A percentile compares a stretch with the other conserved stretches of the same genome.
Conservation (phyloP, 1,284 basidiomycete genomes). For the Ustilago sp. region DNA sequence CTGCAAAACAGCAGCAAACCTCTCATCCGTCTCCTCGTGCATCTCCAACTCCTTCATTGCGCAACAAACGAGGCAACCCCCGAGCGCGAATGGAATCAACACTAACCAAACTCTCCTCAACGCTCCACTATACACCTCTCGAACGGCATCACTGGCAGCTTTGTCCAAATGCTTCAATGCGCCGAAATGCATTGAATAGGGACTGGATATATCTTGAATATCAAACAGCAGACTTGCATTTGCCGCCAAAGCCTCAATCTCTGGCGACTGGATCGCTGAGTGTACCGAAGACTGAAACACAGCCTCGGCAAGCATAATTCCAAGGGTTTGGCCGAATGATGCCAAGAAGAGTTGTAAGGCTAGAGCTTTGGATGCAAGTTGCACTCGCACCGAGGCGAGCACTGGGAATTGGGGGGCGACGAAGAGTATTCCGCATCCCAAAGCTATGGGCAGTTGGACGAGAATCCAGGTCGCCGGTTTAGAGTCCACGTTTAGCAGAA, state of each 20-base stretch:
- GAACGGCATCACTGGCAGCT: constrained; percentile 15
- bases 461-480: constrained; percentile 23
- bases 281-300: constrained; percentile 44
- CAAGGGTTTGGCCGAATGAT: constrained; percentile 46
- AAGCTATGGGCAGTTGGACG: constrained; percentile 40
- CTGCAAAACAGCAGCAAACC: constrained; percentile 24
- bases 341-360: constrained; percentile 39
- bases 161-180: constrained; percentile 12
- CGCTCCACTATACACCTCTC: constrained; percentile 22
- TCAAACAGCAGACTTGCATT: constrained; percentile 36
- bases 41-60: constrained; percentile 36
- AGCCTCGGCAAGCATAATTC: constrained; percentile 48
- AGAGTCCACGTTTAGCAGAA: constrained; percentile 28
- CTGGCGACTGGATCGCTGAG: constrained; percentile 23
- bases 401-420: constrained; percentile 50
- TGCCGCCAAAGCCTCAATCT: constrained; percentile 20
- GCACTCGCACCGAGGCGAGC: constrained; percentile 26
- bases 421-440: constrained; percentile 43
- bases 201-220: constrained; percentile 35
- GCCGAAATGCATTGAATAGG: constrained; percentile 33
- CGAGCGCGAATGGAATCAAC: constrained; percentile 31
- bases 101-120: constrained; percentile 34
- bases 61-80: constrained; percentile 25
- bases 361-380: constrained; percentile 30
- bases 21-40: constrained; percentile 43